A percentile compares a stretch with the other conserved stretches of the same genome.
These are phyloP conservation scores for Aegilops speltoides DNA, from an alignment of 176 grass and related monocot genomes.

Conservation along the genomic window DNA sequence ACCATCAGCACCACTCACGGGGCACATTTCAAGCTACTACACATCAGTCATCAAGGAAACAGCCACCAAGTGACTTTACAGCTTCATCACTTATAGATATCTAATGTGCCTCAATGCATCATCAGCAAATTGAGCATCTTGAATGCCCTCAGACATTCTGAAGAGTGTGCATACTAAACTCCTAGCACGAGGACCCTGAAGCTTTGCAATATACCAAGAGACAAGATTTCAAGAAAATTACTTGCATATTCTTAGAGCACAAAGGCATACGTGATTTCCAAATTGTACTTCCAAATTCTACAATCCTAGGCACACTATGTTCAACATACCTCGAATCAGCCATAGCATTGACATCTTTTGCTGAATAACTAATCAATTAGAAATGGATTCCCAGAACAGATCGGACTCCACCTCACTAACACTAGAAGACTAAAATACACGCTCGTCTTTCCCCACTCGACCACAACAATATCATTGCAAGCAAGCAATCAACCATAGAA, in stretches of 20 bases:
- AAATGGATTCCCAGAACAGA: not conserved
- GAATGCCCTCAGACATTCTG: not conserved
- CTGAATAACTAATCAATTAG: not conserved
- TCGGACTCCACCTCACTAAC: not conserved
- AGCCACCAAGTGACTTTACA: not conserved
- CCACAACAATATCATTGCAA: too few relatives aligned
- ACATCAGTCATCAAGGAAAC: not conserved
- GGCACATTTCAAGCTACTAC: not conserved
- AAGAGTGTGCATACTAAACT: not conserved
- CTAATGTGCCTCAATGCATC: not conserved
- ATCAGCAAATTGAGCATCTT: too few relatives aligned
- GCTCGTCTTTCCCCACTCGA: too few relatives aligned
- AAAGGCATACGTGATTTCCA: not conserved
- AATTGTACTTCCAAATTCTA: not conserved
- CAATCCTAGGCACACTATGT: not conserved
- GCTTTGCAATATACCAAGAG: not conserved
- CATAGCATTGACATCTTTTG: not conserved
- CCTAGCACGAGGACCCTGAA: not conserved
- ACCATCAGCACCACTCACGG: not conserved
- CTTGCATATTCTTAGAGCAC: not conserved
- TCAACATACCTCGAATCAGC: not conserved
- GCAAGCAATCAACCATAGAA: too few relatives aligned
- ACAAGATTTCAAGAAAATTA: not conserved
- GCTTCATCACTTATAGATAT: not conserved
- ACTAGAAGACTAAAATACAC: too few relatives aligned